Evolutionary conservation across 1,284 basidiomycete genomes (phyloP).

Genomic region (Pseudozyma thailandica): DNA sequence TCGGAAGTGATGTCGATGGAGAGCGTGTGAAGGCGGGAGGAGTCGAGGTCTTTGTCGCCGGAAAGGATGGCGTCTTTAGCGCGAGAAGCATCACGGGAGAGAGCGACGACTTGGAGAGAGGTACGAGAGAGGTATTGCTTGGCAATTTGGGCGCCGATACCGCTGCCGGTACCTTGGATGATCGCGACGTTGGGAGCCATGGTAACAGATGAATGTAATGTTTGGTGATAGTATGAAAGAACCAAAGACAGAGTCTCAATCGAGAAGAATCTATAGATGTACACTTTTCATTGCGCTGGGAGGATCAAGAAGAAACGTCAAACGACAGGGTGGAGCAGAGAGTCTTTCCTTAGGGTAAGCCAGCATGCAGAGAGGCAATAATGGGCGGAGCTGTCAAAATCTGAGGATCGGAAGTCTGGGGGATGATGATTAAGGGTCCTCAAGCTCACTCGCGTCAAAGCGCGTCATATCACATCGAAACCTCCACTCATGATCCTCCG

Average conservation of each 20-base stretch:
- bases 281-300: no score
- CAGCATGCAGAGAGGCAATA: constrained; percentile 13
- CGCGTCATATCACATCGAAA: constrained; percentile 40
- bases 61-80: constrained; percentile 65
- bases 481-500: constrained; percentile 12
- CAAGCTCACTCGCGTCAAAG: constrained; percentile 1
- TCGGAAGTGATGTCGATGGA: constrained; percentile 69
- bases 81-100: constrained; percentile 67
- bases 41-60: constrained; percentile 30
- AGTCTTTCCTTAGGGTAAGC: constrained; percentile 29
- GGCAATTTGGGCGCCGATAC: constrained; percentile 55
- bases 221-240: background rate
- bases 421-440: constrained; percentile 35
- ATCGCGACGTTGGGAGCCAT: constrained; percentile 58
- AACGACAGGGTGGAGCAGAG: background rate
- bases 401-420: background rate
- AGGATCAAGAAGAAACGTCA: constrained; percentile 5
- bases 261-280: no score
- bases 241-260: no score
- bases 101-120: constrained; percentile 69
- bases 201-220: background rate
- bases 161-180: constrained; percentile 57
- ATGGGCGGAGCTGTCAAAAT: constrained; percentile 23
- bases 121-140: constrained; percentile 67
- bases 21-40: constrained; percentile 68